Evolutionary conservation across 768 basidiomycete genomes (phyloP).

Genomic region (Russula emetica): DNA sequence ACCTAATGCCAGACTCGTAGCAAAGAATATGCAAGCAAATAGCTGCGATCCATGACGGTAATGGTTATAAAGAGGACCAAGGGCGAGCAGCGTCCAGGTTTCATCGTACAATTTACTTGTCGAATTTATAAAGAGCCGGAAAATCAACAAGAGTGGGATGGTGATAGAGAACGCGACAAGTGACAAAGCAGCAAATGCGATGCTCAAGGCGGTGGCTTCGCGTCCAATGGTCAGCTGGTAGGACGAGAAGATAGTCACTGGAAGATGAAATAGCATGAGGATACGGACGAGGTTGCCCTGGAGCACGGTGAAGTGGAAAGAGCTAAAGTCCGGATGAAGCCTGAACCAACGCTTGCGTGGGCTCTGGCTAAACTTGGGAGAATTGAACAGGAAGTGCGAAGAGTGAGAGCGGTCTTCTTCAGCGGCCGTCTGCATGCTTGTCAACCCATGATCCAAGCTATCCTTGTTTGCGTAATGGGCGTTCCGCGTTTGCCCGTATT

Average conservation of each 20-base stretch:
- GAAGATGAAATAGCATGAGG: slow-evolving; percentile 89
- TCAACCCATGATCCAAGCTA: slow-evolving; percentile 37
- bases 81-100: slow-evolving; percentile 81
- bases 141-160: slow-evolving; percentile 67
- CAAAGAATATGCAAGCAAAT: slow-evolving; percentile 78
- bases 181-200: slow-evolving; percentile 75
- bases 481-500: slow-evolving; percentile 33
- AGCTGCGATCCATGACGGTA: slow-evolving; percentile 88
- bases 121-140: slow-evolving; percentile 73
- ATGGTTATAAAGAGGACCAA: slow-evolving; percentile 93
- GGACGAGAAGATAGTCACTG: slow-evolving; percentile 85
- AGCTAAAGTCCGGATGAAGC: slow-evolving; percentile 57
- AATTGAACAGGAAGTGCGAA: slow-evolving; percentile 39
- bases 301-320: slow-evolving; percentile 75
- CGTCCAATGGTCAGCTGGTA: slow-evolving; percentile 73
- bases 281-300: slow-evolving; percentile 91
- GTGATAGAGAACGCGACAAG: slow-evolving; percentile 77
- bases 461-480: slow-evolving; percentile 52
- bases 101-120: slow-evolving; percentile 93
- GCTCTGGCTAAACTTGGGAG: slow-evolving; percentile 39
- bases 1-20: slow-evolving; percentile 78
- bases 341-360: slow-evolving; percentile 48
- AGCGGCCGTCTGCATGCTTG: slow-evolving; percentile 24
- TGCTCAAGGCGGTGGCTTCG: slow-evolving; percentile 52
- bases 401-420: slow-evolving; percentile 52